These are phyloP conservation scores for Akanthomyces muscarius DNA, from an alignment of 2,329 filamentous ascomycete genomes.

Conservation along the genomic window DNA sequence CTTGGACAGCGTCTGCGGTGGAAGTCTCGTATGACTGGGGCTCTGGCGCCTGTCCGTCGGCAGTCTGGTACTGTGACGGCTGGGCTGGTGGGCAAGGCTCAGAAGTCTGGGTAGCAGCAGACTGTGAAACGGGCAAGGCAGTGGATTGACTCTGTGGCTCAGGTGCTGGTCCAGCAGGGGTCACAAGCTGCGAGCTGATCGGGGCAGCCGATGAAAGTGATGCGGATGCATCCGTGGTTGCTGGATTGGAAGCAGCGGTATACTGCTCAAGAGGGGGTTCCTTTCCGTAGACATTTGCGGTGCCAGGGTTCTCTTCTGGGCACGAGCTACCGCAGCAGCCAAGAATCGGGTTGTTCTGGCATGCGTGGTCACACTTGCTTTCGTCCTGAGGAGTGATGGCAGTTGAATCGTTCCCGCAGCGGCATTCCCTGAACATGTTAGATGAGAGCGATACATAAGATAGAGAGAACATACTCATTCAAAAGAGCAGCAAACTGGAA, in stretches of 20 bases:
- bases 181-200: constrained; percentile 11
- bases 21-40: constrained; percentile 19
- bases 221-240: constrained; percentile 11
- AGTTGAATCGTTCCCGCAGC: constrained; percentile 32
- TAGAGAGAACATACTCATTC: constrained; percentile 26
- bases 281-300: constrained; percentile 31
- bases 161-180: constrained; percentile 5
- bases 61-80: constrained; percentile 14
- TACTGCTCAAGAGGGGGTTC: constrained; percentile 17
- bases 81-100: constrained; percentile 6
- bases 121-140: constrained; percentile 4
- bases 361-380: constrained; percentile 30
- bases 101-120: not conserved
- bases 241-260: constrained; percentile 13
- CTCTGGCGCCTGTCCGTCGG: constrained; percentile 18
- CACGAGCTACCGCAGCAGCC: constrained; percentile 34
- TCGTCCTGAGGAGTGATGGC: constrained; percentile 29
- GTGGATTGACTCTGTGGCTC: constrained; percentile 10
- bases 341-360: constrained; percentile 26
- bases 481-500: constrained; percentile 29
- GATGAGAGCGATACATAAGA: not conserved
- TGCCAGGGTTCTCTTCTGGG: constrained; percentile 24
- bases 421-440: constrained; percentile 30
- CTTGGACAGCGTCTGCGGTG: constrained; percentile 18
- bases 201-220: constrained; percentile 11